These are phyloP conservation scores for Colletotrichum agaves DNA, from an alignment of 2,329 filamentous ascomycete species.

Conservation along the genomic window DNA sequence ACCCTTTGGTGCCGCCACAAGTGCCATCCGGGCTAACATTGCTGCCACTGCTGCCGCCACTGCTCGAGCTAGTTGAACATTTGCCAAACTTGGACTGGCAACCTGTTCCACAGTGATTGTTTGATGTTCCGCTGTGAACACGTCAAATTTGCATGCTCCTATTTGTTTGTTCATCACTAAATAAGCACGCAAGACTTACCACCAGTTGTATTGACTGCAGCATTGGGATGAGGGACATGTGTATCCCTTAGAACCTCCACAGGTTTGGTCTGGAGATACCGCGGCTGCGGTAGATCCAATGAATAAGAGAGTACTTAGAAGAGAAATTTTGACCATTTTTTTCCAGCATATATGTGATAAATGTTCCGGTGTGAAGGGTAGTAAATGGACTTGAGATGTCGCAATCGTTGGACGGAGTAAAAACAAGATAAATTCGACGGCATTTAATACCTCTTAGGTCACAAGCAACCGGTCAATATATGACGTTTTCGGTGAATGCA, in stretches of 20 bases:
- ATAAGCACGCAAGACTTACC: slow-evolving; percentile 1
- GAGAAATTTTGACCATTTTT: slow-evolving; percentile 1
- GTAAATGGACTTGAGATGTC: no score
- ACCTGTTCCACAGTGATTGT: slow-evolving; percentile 24
- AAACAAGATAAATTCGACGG: no score
- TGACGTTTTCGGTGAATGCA: no score
- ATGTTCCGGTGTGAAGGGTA: no score
- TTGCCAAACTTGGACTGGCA: slow-evolving; percentile 23
- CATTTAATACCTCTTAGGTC: no score
- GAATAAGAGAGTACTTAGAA: not conserved
- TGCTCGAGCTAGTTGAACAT: slow-evolving; percentile 1
- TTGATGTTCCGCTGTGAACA: not conserved
- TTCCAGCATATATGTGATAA: no score
- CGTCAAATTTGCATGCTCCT: not conserved
- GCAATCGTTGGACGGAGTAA: no score
- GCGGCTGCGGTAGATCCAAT: not conserved
- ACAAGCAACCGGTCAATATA: no score
- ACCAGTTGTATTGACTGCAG: slow-evolving; percentile 29
- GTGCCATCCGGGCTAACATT: slow-evolving; percentile 46
- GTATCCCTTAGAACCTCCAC: slow-evolving; percentile 51
- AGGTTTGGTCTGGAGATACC: slow-evolving; percentile 48
- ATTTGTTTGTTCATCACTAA: no score
- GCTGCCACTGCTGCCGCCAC: no score
- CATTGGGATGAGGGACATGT: slow-evolving; percentile 46
- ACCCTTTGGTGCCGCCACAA: slow-evolving; percentile 51